Conservation (phyloP, 352 stramenopile species). For the Pythium plurisporium region DNA sequence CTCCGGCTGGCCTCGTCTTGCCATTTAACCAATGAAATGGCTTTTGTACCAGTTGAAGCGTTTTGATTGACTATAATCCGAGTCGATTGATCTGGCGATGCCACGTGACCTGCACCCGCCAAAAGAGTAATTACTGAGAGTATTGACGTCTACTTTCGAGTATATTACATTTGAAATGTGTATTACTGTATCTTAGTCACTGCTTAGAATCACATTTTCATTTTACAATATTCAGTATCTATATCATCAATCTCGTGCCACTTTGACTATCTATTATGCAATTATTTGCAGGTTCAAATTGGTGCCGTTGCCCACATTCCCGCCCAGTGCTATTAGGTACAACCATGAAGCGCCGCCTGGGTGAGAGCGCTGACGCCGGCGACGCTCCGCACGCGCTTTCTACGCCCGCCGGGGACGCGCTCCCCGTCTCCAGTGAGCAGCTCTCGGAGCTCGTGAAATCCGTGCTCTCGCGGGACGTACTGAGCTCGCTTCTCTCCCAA, state of each 20-base stretch:
- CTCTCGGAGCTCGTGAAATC: slow-evolving; percentile 17
- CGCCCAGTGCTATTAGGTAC: not conserved
- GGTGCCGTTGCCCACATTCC: slow-evolving; percentile 16
- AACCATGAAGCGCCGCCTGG: slow-evolving; percentile 25
- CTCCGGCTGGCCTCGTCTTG: too few relatives aligned
- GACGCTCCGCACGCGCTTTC: not conserved
- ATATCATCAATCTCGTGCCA: not conserved
- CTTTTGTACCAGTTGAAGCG: too few relatives aligned
- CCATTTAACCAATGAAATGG: too few relatives aligned
- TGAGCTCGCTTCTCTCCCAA: slow-evolving; percentile 20
- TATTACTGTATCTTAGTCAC: too few relatives aligned
- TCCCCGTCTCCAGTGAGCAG: slow-evolving; percentile 18
- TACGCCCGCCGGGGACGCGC: not conserved
- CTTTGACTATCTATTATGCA: not conserved
- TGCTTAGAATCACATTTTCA: not conserved
- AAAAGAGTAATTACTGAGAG: too few relatives aligned
- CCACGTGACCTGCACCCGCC: too few relatives aligned
- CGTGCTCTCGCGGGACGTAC: slow-evolving; percentile 22
- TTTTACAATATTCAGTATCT: not conserved
- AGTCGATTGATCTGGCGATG: too few relatives aligned
- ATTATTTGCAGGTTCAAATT: slow-evolving; percentile 10
- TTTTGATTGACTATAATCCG: too few relatives aligned
- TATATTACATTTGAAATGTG: too few relatives aligned
- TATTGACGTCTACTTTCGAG: too few relatives aligned
- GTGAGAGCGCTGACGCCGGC: not conserved